Evolutionary conservation across 2,329 filamentous ascomycete species (phyloP).

Genomic region (Karstenula rhodostoma): DNA sequence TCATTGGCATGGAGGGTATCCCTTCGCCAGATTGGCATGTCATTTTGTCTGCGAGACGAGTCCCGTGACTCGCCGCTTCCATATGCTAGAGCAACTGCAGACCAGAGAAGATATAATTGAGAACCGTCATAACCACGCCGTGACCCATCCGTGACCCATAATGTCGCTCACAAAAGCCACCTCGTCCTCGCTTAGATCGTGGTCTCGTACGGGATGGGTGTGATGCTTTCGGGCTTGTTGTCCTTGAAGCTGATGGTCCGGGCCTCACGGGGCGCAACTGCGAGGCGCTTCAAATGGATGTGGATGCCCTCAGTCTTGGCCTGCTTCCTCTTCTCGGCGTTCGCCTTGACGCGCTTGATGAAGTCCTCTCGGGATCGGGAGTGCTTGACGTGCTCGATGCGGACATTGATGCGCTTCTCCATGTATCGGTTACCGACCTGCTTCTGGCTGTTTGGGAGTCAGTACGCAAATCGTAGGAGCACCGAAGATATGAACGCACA

Average conservation of each 20-base stretch:
- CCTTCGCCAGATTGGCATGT: slow-evolving; percentile 47
- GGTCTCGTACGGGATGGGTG: slow-evolving; percentile 95
- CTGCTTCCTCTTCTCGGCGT: slow-evolving; percentile 90
- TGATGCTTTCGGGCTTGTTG: slow-evolving; percentile 89
- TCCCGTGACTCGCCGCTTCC: slow-evolving; percentile 45
- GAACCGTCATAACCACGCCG: slow-evolving; percentile 51
- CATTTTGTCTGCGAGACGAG: slow-evolving; percentile 40
- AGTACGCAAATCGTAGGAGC: slow-evolving; percentile 7
- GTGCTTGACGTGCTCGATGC: slow-evolving; percentile 94
- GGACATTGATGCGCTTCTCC: slow-evolving; percentile 99
- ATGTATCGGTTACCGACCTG: slow-evolving; percentile 99
- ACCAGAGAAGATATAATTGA: slow-evolving; percentile 48
- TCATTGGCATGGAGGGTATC: slow-evolving; percentile 48
- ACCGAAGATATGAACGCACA: slow-evolving; percentile 55
- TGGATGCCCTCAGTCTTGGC: slow-evolving; percentile 88
- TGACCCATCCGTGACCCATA: slow-evolving; percentile 50
- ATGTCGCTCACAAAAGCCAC: slow-evolving; percentile 39
- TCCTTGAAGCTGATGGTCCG: slow-evolving; percentile 81
- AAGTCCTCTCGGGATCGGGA: slow-evolving; percentile 98
- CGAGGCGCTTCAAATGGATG: slow-evolving; percentile 92
- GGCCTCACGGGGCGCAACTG: slow-evolving; percentile 79
- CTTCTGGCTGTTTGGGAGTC: slow-evolving; percentile 70
- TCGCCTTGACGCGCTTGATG: slow-evolving; percentile 93
- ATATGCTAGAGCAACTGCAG: slow-evolving; percentile 51
- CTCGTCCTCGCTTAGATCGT: slow-evolving; percentile 76